Conservation (phyloP, 1,139 yeast genomes). For the Debaryomyces fabryi region DNA sequence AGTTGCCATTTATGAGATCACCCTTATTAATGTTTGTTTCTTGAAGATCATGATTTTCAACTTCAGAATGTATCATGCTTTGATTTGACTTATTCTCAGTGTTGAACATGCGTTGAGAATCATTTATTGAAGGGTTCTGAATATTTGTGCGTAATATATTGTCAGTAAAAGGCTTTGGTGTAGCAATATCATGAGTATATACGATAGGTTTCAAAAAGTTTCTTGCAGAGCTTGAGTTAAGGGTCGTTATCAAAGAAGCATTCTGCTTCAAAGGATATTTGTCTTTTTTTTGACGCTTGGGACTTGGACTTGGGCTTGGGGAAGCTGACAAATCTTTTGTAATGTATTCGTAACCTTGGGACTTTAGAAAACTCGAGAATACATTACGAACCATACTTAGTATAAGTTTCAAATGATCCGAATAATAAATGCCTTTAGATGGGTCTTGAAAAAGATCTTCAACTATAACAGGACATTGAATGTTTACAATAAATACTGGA, state of each 20-base stretch:
- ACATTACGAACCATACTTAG: conserved; percentile 31
- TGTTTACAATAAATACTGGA: conserved; percentile 43
- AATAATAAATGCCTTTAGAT: conserved; percentile 29
- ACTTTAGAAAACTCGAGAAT: conserved; percentile 28
- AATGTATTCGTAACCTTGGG: conserved; percentile 20
- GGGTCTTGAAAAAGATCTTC: conserved; percentile 49
- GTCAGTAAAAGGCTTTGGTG: neutral
- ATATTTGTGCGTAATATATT: neutral
- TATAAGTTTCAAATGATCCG: conserved; percentile 29
- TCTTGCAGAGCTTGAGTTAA: no score
- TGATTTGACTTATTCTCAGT: neutral
- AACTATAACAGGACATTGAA: conserved; percentile 30
- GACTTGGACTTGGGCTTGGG: conserved; percentile 16
- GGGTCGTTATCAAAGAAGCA: neutral
- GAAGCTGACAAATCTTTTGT: neutral
- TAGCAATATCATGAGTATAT: neutral
- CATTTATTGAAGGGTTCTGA: neutral
- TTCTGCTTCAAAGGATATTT: neutral
- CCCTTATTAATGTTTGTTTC: neutral
- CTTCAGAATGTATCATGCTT: neutral
- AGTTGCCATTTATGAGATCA: conserved; percentile 8
- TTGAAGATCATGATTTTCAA: neutral
- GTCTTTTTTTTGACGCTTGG: neutral
- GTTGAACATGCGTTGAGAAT: neutral
- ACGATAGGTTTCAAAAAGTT: neutral